Conservation (phyloP, 352 stramenopile genomes). For the Globisporangium parvum region DNA sequence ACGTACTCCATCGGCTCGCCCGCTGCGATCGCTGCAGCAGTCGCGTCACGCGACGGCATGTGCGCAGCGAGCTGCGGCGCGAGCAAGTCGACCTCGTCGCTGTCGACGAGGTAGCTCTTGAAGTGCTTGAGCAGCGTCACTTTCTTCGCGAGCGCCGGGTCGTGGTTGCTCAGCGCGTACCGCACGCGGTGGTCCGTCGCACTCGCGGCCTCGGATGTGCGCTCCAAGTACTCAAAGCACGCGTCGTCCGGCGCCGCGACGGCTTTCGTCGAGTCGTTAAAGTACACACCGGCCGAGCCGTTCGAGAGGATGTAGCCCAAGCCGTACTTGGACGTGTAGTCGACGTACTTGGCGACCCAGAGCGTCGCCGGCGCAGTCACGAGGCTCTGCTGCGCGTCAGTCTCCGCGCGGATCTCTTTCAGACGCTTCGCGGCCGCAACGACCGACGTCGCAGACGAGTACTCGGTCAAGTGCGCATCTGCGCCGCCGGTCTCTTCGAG, state of each 20-base stretch:
- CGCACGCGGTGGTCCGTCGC: slow-evolving; percentile 26
- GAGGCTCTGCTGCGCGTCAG: slow-evolving; percentile 25
- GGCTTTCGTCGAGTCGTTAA: slow-evolving; percentile 99
- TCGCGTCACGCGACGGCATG: slow-evolving; percentile 16
- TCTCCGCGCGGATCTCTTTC: slow-evolving; percentile 53
- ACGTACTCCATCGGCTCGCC: slow-evolving; percentile 85
- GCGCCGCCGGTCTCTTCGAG: slow-evolving; percentile 43
- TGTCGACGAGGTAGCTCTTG: slow-evolving; percentile 94
- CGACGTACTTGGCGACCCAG: slow-evolving; percentile 96
- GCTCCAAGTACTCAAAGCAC: slow-evolving; percentile 95
- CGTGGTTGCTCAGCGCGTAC: slow-evolving; percentile 63
- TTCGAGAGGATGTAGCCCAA: slow-evolving; percentile 97
- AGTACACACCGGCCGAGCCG: slow-evolving; percentile 94
- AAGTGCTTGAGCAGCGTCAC: slow-evolving; percentile 98
- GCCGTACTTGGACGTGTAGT: slow-evolving; percentile 99
- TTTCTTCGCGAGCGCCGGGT: slow-evolving; percentile 94
- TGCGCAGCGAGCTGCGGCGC: slow-evolving; percentile 30
- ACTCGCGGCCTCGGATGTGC: slow-evolving; percentile 45
- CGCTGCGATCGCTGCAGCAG: slow-evolving; percentile 23
- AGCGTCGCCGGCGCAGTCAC: slow-evolving; percentile 46
- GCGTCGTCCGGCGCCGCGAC: slow-evolving; percentile 85
- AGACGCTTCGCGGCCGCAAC: slow-evolving; percentile 56
- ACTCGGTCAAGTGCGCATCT: slow-evolving; percentile 42
- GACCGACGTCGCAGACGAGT: slow-evolving; percentile 49
- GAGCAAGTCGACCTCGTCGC: slow-evolving; percentile 37